These are phyloP conservation scores for Udeniomyces megalosporus DNA, from an alignment of 768 basidiomycete species.

Conservation along the genomic window DNA sequence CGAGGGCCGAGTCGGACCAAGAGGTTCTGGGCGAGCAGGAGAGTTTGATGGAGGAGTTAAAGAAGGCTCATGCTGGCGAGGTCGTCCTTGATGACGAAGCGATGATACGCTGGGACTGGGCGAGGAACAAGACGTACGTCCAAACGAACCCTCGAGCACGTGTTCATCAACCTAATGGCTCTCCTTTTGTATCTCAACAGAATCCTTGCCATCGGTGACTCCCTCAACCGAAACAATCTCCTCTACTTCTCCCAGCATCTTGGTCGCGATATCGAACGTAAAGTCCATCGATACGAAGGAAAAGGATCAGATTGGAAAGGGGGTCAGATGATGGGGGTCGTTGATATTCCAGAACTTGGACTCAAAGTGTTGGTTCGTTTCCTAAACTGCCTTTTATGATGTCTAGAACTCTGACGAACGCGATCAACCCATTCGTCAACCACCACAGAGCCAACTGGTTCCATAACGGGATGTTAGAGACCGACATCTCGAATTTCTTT, in stretches of 20 bases:
- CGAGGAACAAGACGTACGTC: constrained; percentile 6
- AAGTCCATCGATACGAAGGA: background rate
- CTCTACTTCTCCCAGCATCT: constrained; percentile 6
- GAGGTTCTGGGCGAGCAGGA: background rate
- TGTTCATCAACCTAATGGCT: no score
- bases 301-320: background rate
- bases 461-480: background rate
- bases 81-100: background rate
- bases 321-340: background rate
- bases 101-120: constrained; percentile 14
- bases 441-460: background rate
- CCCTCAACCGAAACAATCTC: constrained; percentile 12
- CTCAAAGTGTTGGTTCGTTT: background rate
- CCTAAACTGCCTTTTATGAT: background rate
- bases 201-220: constrained; percentile 13
- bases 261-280: background rate
- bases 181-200: background rate
- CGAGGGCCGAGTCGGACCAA: background rate
- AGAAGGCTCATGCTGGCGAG: background rate
- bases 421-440: no score
- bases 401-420: no score
- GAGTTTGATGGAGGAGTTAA: constrained; percentile 3
- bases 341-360: background rate
- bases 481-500: background rate
- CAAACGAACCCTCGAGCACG: no score